These are phyloP conservation scores for Suzukiozyma palmioleophila DNA, from an alignment of 1,139 yeast species.

Conservation along the genomic window DNA sequence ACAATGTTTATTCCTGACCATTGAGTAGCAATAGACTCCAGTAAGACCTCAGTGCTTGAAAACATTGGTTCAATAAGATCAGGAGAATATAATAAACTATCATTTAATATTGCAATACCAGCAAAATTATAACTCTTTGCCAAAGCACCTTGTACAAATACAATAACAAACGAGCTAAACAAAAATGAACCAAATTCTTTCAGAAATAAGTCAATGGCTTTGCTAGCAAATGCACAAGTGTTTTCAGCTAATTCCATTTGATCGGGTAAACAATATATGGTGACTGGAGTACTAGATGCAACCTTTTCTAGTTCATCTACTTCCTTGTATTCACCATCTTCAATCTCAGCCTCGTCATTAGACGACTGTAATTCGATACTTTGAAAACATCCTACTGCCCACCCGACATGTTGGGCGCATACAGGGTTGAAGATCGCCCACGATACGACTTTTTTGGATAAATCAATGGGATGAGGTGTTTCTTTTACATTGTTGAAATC, in stretches of 20 bases:
- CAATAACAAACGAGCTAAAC: slow-evolving; percentile 72
- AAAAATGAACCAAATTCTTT: slow-evolving; percentile 94
- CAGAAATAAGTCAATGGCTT: slow-evolving; percentile 78
- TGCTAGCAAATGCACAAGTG: slow-evolving; percentile 70
- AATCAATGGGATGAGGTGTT: slow-evolving; percentile 50
- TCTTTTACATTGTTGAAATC: slow-evolving; percentile 54
- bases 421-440: slow-evolving; percentile 85
- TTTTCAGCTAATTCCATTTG: slow-evolving; percentile 59
- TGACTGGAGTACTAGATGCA: slow-evolving; percentile 44
- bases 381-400: slow-evolving; percentile 89
- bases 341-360: slow-evolving; percentile 25
- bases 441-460: slow-evolving; percentile 68
- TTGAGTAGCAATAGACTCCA: slow-evolving; percentile 75
- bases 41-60: slow-evolving; percentile 59
- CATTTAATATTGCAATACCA: slow-evolving; percentile 67
- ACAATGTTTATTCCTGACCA: slow-evolving; percentile 94
- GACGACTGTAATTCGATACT: slow-evolving; percentile 45
- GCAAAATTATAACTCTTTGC: slow-evolving; percentile 52
- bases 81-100: slow-evolving; percentile 68
- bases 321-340: slow-evolving; percentile 39
- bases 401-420: slow-evolving; percentile 93
- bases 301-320: slow-evolving; percentile 30
- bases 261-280: slow-evolving; percentile 56
- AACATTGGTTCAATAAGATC: slow-evolving; percentile 78
- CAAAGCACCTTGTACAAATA: slow-evolving; percentile 60